phyloP scores from a whole-genome alignment of 139 green algal species.

The Spirogloea muscicola region DNA sequence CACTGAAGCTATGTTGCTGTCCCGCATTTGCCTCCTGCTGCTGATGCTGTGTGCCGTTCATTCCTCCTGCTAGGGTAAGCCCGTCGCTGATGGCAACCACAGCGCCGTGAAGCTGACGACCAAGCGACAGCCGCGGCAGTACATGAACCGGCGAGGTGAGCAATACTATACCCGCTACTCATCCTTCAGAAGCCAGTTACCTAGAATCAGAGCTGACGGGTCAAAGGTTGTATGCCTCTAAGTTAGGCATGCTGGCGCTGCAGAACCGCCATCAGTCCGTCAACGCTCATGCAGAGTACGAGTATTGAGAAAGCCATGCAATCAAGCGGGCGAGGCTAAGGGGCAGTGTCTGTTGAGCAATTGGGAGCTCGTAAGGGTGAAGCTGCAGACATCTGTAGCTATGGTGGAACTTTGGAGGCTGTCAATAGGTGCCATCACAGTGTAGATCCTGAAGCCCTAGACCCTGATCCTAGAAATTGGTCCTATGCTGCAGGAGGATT shows the following conservation, averaged over 20 bases:
- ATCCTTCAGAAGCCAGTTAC: neutral
- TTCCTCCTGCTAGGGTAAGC: conserved; percentile 15
- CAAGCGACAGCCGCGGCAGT: conserved; percentile 37
- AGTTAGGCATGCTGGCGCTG: neutral
- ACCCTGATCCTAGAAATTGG: neutral
- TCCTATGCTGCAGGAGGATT: conserved; percentile 5
- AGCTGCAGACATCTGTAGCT: neutral
- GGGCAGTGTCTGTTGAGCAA: neutral
- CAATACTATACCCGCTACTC: neutral
- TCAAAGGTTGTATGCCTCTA: neutral
- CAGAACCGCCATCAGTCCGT: neutral
- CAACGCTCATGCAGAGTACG: neutral
- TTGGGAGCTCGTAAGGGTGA: neutral
- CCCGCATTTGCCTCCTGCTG: neutral
- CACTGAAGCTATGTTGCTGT: neutral
- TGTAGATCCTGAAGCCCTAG: neutral
- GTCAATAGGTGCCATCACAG: neutral
- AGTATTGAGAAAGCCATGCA: neutral
- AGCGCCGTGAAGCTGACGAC: conserved; percentile 34
- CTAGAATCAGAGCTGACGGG: neutral
- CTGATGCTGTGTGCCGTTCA: neutral
- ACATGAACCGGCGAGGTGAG: conserved; percentile 36
- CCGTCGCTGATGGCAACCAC: conserved; percentile 17
- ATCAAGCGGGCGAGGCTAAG: neutral
- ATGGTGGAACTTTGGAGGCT: neutral